Evolutionary conservation across 129 eudicot genomes (phyloP).

Genomic region (Arctium lappa): DNA sequence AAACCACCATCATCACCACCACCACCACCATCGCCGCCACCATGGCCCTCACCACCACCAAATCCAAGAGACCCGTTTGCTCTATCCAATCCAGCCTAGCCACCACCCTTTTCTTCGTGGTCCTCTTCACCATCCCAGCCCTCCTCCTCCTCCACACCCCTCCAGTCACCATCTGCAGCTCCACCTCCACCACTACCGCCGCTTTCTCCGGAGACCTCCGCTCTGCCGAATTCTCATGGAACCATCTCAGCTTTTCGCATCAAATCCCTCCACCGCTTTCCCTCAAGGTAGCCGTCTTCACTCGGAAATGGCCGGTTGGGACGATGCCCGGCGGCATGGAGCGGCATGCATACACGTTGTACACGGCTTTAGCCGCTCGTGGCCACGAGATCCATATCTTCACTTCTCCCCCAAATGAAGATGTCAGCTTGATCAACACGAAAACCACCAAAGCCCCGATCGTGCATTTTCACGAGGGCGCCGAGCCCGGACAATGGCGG

Average conservation of each 20-base stretch:
- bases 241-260: slow-evolving; percentile 44
- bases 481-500: slow-evolving; percentile 69
- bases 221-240: slow-evolving; percentile 70
- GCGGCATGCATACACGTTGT: slow-evolving; percentile 88
- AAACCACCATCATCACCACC: background rate
- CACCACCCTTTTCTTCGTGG: slow-evolving; percentile 65
- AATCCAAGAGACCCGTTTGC: slow-evolving; percentile 46
- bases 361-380: slow-evolving; percentile 59
- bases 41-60: slow-evolving; percentile 52
- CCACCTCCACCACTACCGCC: slow-evolving; percentile 25
- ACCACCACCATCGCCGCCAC: slow-evolving; percentile 21
- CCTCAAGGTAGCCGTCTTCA: slow-evolving; percentile 82
- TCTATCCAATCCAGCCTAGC: slow-evolving; percentile 54
- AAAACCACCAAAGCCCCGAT: slow-evolving; percentile 20
- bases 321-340: slow-evolving; percentile 93
- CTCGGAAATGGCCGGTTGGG: slow-evolving; percentile 79
- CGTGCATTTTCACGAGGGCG: slow-evolving; percentile 70
- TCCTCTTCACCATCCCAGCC: slow-evolving; percentile 85
- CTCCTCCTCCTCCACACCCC: slow-evolving; percentile 80
- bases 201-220: slow-evolving; percentile 72
- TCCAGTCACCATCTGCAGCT: slow-evolving; percentile 52
- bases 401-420: slow-evolving; percentile 60
- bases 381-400: slow-evolving; percentile 77
- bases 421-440: background rate
- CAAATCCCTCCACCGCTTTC: slow-evolving; percentile 36